These are phyloP conservation scores for Hericium erinaceus DNA, from an alignment of 768 basidiomycete genomes.

Conservation along the genomic window DNA sequence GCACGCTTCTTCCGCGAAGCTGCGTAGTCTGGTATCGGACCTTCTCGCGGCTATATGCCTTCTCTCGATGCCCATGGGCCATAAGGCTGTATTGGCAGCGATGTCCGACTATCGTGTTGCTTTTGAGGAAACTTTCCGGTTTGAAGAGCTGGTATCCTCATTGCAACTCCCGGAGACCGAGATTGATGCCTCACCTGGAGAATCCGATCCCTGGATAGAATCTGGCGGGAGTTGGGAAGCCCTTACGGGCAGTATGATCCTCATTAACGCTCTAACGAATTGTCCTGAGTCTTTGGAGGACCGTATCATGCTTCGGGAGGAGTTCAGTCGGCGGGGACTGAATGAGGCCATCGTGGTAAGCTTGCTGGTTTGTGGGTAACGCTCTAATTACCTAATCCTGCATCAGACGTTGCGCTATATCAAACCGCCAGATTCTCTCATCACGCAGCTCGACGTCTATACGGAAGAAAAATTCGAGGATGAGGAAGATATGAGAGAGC, in stretches of 20 bases:
- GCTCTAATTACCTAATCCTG: neutral
- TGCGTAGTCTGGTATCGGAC: constrained; percentile 63
- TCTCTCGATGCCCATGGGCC: constrained; percentile 60
- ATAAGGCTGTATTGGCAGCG: constrained; percentile 64
- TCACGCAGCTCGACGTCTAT: constrained; percentile 76
- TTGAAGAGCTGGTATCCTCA: constrained; percentile 62
- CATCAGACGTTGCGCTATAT: constrained; percentile 63
- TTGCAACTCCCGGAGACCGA: constrained; percentile 44
- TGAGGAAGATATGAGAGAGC: constrained; percentile 74
- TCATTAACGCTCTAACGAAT: constrained; percentile 74
- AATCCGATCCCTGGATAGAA: constrained; percentile 20
- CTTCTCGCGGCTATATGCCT: constrained; percentile 80
- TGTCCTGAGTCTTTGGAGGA: constrained; percentile 73
- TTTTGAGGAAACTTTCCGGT: constrained; percentile 68
- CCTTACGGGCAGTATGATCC: constrained; percentile 61
- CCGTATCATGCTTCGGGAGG: constrained; percentile 70
- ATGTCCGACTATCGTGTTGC: constrained; percentile 72
- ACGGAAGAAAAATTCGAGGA: constrained; percentile 87
- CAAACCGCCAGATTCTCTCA: constrained; percentile 65
- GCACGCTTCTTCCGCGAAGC: constrained; percentile 54
- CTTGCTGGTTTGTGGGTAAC: constrained; percentile 7
- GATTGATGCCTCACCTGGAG: constrained; percentile 23
- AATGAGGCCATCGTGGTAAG: constrained; percentile 80
- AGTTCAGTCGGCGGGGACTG: constrained; percentile 71
- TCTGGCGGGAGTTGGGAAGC: constrained; percentile 78